phyloP scores from a whole-genome alignment of 176 grass and related monocot genomes.

The Alopecurus myosuroides region DNA sequence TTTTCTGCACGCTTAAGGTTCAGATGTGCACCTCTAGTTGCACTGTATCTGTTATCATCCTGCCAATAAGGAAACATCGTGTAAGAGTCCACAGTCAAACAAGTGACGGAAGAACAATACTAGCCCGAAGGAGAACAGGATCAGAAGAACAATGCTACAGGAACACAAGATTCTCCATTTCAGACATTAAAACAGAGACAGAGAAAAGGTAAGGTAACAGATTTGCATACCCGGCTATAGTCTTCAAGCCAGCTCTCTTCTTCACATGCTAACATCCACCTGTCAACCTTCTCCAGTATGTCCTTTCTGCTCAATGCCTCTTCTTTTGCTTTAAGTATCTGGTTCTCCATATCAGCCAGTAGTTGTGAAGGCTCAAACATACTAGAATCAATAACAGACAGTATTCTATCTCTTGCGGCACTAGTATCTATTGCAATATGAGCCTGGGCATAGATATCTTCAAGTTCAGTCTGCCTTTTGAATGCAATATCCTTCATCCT shows the following conservation, averaged over 20 bases:
- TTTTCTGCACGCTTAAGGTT: constrained; percentile 96
- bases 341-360: constrained; percentile 78
- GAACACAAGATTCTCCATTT: constrained; percentile 6
- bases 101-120: neutral
- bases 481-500: constrained; percentile 97
- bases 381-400: constrained; percentile 69
- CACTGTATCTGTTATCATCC: constrained; percentile 97
- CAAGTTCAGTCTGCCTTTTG: constrained; percentile 82
- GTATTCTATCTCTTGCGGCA: constrained; percentile 69
- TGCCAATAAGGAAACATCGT: constrained; percentile 16
- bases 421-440: constrained; percentile 61
- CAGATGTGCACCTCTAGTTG: constrained; percentile 90
- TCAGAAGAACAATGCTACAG: neutral
- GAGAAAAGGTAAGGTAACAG: neutral
- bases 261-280: constrained; percentile 89
- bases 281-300: constrained; percentile 87
- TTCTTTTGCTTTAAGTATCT: constrained; percentile 85
- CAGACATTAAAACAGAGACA: neutral
- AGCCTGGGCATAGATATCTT: constrained; percentile 80
- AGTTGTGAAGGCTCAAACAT: constrained; percentile 76
- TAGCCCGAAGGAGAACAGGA: neutral
- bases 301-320: constrained; percentile 84
- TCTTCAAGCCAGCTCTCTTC: constrained; percentile 99
- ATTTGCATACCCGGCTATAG: constrained; percentile 65
- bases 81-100: neutral